These are phyloP conservation scores for Penicillium tannophilum DNA, from an alignment of 495 filamentous ascomycete species.

Conservation along the genomic window DNA sequence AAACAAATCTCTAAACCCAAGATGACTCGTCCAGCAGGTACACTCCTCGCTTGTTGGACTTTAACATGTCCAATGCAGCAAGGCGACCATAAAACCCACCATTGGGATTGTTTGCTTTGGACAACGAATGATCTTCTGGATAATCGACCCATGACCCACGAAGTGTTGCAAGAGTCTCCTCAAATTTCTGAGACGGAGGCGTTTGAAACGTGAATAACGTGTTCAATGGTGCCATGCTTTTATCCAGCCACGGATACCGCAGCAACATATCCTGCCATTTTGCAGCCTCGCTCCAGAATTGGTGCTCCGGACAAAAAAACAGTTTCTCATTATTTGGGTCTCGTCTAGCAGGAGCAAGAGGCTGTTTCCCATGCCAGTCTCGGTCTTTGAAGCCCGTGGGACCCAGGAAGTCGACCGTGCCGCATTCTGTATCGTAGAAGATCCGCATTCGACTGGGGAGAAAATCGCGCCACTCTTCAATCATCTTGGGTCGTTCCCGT, in stretches of 20 bases:
- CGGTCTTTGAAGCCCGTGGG: constrained; percentile 8
- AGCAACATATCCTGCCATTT: constrained; percentile 17
- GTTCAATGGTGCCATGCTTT: constrained; percentile 19
- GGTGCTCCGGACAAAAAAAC: constrained; percentile 4
- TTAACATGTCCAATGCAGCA: constrained; percentile 19
- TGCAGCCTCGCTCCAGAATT: constrained; percentile 2
- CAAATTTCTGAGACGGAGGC: constrained; percentile 5
- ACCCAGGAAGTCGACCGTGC: constrained; percentile 16
- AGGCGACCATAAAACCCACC: constrained; percentile 28
- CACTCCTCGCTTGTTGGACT: constrained; percentile 9
- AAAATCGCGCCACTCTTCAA: constrained; percentile 54
- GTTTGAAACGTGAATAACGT: constrained; percentile 28
- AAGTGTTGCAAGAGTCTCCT: constrained; percentile 4
- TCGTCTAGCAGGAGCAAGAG: constrained; percentile 11
- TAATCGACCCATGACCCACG: constrained; percentile 19
- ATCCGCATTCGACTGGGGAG: constrained; percentile 35
- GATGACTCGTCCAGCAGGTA: constrained; percentile 21
- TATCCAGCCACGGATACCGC: constrained; percentile 19
- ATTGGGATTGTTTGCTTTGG: constrained; percentile 13
- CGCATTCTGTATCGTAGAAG: constrained; percentile 17
- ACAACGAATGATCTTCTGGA: constrained; percentile 17
- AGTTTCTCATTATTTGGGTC: constrained; percentile 6
- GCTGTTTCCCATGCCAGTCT: not conserved
- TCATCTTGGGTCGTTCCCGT: constrained; percentile 41
- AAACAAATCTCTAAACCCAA: constrained; percentile 13